phyloP scores from a whole-genome alignment of 108 stramenopile species.

The Nitzschia putrida region DNA sequence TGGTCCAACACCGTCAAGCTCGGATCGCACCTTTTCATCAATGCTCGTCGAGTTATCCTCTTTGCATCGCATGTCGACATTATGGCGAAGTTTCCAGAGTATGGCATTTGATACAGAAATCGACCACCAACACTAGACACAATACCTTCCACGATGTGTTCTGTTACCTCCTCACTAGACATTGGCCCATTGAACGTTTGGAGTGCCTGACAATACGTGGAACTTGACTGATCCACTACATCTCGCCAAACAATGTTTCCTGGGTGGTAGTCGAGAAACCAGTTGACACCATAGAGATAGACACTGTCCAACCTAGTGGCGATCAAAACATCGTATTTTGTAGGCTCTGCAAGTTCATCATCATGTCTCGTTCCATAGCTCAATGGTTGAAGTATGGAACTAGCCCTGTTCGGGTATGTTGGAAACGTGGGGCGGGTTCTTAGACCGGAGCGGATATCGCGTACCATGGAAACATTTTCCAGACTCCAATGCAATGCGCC shows the following conservation, averaged over 20 bases:
- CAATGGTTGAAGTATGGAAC: too few species aligned
- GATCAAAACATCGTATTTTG: slow-evolving; percentile 35
- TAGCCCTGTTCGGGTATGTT: too few species aligned
- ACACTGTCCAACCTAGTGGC: slow-evolving; percentile 23
- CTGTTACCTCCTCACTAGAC: too few species aligned
- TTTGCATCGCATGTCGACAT: neutral
- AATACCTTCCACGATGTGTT: neutral
- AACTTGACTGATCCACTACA: neutral
- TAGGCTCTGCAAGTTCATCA: slow-evolving; percentile 1
- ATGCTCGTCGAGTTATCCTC: neutral
- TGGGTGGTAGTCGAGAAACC: slow-evolving; percentile 36
- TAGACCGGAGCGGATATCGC: neutral
- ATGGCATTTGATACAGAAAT: slow-evolving; percentile 4
- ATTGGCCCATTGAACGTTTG: too few species aligned
- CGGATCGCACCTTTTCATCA: neutral
- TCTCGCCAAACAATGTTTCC: slow-evolving; percentile 24
- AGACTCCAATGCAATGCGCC: neutral
- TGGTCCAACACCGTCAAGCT: neutral
- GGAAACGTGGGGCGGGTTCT: slow-evolving; percentile 2
- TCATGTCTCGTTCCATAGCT: too few species aligned
- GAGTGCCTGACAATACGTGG: too few species aligned
- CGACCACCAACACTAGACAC: neutral
- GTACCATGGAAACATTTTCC: neutral
- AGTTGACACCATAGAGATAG: slow-evolving; percentile 25
- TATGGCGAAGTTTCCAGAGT: slow-evolving; percentile 2